Base-by-base conservation (phyloP, 495 filamentous ascomycete species). In the Xylaria scruposa region DNA sequence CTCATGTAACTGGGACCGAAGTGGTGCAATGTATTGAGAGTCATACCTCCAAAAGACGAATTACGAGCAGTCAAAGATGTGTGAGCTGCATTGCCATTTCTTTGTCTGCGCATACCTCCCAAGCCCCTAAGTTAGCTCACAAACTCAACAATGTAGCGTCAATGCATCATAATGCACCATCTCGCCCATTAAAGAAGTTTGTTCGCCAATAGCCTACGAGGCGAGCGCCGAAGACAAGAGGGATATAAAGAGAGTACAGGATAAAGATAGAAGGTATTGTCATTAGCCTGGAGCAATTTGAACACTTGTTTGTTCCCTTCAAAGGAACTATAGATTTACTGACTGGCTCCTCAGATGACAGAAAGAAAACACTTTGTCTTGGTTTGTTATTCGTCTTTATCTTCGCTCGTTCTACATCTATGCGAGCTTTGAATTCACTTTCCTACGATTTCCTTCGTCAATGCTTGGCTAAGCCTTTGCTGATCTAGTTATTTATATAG, bases 291-390 rank as follows among this genome's bases (percentile, higher is more conserved):
- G 21, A 1, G 26, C 33, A 38, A 21, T 21, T 38, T 19, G 19
- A 12, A 60, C 38, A 5, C 31, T 38, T 19, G 10, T 60, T 33
- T 59, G 21, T 51, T 44, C 3, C 10, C 60, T 21, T 44, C 12
- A n/a, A 62, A 62, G 4, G 21, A 26, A 10, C 9, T 12, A 60
- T 60, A 0, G 9, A 56, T 29, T 17, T 36, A 26, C 59, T 33
- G 19, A n/a, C n/a, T n/a, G n/a, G 13, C 42, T 62, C 0, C 33
- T 42, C 6, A n/a, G 24, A 38, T 24, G 13, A 49, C 6, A 29
- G 40, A 64, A 65, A 65, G 62, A 44, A 40, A 67, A 67, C 49
- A 29, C 53, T 40, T 67, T 44, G 33, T 67, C 47, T 67, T 56
- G 65, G 38, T 42, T 44, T 5, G 21, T 56, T 26, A 5, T 33